A percentile compares a stretch with the other conserved stretches of the same genome.
Evolutionary conservation across 129 eudicot genomes (phyloP).

Genomic region (Arctium minus): DNA sequence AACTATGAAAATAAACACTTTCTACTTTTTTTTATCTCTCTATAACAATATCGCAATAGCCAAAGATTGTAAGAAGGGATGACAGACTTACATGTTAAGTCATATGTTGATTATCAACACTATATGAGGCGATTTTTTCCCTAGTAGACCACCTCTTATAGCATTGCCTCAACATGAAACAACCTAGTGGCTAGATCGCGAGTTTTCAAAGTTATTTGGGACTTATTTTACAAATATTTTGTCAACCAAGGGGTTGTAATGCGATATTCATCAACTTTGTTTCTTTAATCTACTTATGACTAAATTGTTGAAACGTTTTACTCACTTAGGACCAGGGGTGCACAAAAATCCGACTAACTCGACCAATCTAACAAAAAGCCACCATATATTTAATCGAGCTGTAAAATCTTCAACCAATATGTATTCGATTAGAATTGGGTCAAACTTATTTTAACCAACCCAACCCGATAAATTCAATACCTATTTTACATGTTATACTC

Average conservation of each 20-base stretch:
- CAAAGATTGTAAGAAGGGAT: background rate
- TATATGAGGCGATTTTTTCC: no score
- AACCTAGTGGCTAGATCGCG: background rate
- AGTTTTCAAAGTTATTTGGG: background rate
- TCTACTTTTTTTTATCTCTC: background rate
- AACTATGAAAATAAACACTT: background rate
- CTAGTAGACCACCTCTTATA: background rate
- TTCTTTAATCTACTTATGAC: no score
- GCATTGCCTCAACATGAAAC: background rate
- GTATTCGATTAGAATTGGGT: no score
- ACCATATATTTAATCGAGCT: no score
- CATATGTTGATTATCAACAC: background rate
- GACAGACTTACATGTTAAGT: background rate
- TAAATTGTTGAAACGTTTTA: background rate
- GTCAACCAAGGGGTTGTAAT: background rate
- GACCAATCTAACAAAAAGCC: no score
- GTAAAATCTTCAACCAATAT: no score
- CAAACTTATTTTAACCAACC: no score
- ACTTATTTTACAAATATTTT: background rate
- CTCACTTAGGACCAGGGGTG: background rate
- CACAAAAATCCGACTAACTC: background rate
- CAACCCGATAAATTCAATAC: no score
- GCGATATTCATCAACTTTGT: background rate
- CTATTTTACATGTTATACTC: no score
- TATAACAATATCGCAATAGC: background rate